phyloP scores from a whole-genome alignment of 768 basidiomycete genomes.

The Russula ochroleuca region DNA sequence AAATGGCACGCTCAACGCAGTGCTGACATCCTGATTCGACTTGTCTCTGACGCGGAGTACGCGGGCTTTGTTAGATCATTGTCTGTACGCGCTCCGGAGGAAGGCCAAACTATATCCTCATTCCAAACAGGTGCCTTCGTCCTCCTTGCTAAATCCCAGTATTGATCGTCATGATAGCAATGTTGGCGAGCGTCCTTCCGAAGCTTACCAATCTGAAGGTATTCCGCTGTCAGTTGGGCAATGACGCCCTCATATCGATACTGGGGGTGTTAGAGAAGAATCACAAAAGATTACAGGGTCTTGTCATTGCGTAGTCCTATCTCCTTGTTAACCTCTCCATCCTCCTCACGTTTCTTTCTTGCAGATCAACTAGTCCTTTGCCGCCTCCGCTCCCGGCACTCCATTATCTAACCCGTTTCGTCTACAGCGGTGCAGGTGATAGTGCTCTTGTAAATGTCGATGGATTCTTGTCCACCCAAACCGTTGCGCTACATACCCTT shows the following conservation, averaged over 20 bases:
- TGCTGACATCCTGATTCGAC: slow-evolving; percentile 64
- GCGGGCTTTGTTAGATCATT: slow-evolving; percentile 55
- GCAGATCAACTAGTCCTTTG: slow-evolving; percentile 5
- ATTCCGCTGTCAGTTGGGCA: slow-evolving; percentile 56
- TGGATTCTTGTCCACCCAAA: slow-evolving; percentile 37
- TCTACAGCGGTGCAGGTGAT: slow-evolving; percentile 29
- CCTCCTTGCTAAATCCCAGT: neutral
- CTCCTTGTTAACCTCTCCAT: neutral
- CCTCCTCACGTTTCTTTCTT: neutral
- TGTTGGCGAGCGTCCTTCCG: slow-evolving; percentile 65
- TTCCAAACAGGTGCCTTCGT: slow-evolving; percentile 56
- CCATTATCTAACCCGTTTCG: slow-evolving; percentile 37
- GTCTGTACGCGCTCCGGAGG: slow-evolving; percentile 51
- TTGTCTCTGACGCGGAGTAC: slow-evolving; percentile 57
- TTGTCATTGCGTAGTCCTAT: slow-evolving; percentile 37
- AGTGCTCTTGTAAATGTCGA: slow-evolving; percentile 42
- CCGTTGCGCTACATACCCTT: slow-evolving; percentile 20
- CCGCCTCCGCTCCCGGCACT: slow-evolving; percentile 5
- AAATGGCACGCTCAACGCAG: slow-evolving; percentile 57
- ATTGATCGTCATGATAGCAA: slow-evolving; percentile 29
- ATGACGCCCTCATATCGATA: slow-evolving; percentile 49
- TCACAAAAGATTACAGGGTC: slow-evolving; percentile 41
- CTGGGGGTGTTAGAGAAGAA: slow-evolving; percentile 49
- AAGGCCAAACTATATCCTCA: slow-evolving; percentile 47
- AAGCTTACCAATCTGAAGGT: slow-evolving; percentile 56